Base-by-base conservation (phyloP, 73 alveolate species). In the Strombidium stylifer region DNA sequence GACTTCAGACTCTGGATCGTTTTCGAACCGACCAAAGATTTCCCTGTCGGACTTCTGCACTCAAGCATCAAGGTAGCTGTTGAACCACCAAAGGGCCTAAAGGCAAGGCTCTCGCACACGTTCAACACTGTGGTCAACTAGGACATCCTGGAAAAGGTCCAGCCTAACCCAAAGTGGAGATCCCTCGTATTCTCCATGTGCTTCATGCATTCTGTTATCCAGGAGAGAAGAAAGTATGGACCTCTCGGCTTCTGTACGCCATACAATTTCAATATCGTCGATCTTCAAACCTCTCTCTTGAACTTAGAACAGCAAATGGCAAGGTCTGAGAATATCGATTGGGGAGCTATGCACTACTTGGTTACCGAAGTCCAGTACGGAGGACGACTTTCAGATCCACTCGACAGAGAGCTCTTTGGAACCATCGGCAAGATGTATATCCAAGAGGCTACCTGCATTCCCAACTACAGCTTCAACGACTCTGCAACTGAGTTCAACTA, bases 71-170 rank as follows among this genome's bases (percentile, higher is more conserved):
- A 94, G 92, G 51, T 94, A 59, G 96, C 99, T 53, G 96, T 96
- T 70, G 99, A 97, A 70, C 99, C 99, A 18, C 99, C 99, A 8
- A 97, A 97, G 85, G 99, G 99, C 28, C 94, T 97, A 10, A 89
- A 96, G 49, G 99, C 99, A 0, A 96, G 96, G 66, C 62, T 97
- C 51, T 91, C 88, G 80, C 93, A 99, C 37, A 96, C 99, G 5
- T 97, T 88, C 75, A 86, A 92, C 60, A 98, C 90, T 68, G 77
- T 91, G 21, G 78, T 79, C 18, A 86, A 79, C 7, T 94, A 86
- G 72, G 97, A 90, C 30, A 16, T 80, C 91, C 18, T 92, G 96
- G 84, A 69, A 98, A 36, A 82, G 84, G 73, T 89, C 88, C 42
- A 76, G 80, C n/a, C n/a, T n/a, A n/a, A n/a, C n/a, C n/a, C n/a